A percentile compares a stretch with the other conserved stretches of the same genome.
phyloP scores from a whole-genome alignment of 2,329 filamentous ascomycete species.

The Venturia oleaginea region DNA sequence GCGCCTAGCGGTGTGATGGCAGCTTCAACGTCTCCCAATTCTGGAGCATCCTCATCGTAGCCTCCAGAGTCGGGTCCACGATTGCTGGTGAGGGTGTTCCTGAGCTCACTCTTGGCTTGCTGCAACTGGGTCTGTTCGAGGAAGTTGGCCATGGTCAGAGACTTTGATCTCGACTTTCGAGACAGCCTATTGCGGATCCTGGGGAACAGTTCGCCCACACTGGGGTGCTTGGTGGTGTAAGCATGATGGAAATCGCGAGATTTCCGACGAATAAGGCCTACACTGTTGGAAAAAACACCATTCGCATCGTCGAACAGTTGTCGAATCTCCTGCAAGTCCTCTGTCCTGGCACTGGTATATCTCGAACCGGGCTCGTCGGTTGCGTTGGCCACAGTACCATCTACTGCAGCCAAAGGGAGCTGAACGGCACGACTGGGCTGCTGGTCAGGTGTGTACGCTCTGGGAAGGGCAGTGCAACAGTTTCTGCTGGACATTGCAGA shows the following conservation, averaged over 20 bases:
- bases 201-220: constrained; percentile 7
- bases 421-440: not conserved
- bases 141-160: not conserved
- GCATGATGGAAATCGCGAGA: constrained; percentile 2
- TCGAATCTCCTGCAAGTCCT: constrained; percentile 13
- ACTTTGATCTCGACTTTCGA: constrained; percentile 10
- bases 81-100: constrained; percentile 10
- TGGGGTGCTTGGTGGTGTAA: constrained; percentile 7
- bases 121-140: constrained; percentile 6
- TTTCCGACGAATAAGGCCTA: not conserved
- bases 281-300: not conserved
- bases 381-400: not conserved
- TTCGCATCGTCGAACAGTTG: constrained; percentile 7
- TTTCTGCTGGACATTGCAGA: not conserved
- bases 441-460: not conserved
- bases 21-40: constrained; percentile 4
- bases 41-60: constrained; percentile 12
- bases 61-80: constrained; percentile 10
- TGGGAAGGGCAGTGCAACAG: not conserved
- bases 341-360: constrained; percentile 11
- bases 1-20: not conserved
- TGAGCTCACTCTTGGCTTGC: constrained; percentile 10
- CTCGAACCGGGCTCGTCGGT: constrained; percentile 7
- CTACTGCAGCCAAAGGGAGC: not conserved
- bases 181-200: constrained; percentile 1